A percentile compares a stretch with the other conserved stretches of the same genome.
Evolutionary conservation across 2,329 filamentous ascomycete species (phyloP).

Genomic region (Boeremia exigua): DNA sequence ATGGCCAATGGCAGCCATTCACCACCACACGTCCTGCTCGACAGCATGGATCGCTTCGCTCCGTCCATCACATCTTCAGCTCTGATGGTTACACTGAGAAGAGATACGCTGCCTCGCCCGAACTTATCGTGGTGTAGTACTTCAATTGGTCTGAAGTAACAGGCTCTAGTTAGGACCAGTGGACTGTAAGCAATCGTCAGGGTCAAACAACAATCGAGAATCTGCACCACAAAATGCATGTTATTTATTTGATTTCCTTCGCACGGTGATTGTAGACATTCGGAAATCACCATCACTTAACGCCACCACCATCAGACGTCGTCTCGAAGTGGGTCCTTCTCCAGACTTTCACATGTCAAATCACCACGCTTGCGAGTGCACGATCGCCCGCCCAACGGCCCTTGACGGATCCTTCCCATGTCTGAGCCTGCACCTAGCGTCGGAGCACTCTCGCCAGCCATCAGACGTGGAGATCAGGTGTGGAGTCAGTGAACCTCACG

Average conservation of each 20-base stretch:
- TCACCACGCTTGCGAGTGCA: constrained; percentile 14
- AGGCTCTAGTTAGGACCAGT: too few relatives aligned
- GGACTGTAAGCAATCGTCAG: too few relatives aligned
- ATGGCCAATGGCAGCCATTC: not conserved
- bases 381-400: constrained; percentile 21
- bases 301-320: constrained; percentile 3
- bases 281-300: not conserved
- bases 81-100: too few relatives aligned
- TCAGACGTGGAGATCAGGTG: not conserved
- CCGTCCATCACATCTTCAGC: not conserved
- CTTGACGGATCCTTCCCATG: constrained; percentile 17
- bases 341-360: constrained; percentile 34
- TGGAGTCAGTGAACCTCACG: constrained; percentile 4
- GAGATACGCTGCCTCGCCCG: not conserved
- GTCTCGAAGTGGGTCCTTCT: constrained; percentile 21
- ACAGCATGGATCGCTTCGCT: not conserved
- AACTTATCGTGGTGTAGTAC: too few relatives aligned
- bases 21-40: not conserved
- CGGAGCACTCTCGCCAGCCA: not conserved
- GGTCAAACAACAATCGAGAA: too few relatives aligned
- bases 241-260: too few relatives aligned
- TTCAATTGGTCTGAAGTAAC: too few relatives aligned
- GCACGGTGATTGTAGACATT: too few relatives aligned
- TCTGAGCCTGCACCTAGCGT: constrained; percentile 13
- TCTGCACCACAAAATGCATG: too few relatives aligned